These are phyloP conservation scores for Cercospora beticola DNA, from an alignment of 2,329 filamentous ascomycete species.

Conservation along the genomic window DNA sequence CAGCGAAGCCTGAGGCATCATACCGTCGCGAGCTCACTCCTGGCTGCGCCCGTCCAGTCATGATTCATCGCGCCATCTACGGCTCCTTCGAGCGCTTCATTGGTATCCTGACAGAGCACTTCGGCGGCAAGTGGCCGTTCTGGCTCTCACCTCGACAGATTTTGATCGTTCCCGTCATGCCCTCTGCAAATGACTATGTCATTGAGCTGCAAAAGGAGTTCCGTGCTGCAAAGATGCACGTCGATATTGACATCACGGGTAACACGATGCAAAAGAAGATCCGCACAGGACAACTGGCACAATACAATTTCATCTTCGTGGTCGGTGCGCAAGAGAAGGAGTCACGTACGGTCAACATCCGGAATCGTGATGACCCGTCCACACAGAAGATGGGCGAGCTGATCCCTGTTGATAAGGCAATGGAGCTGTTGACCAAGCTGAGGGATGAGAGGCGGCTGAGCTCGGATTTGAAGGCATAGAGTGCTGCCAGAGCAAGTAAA, in stretches of 20 bases:
- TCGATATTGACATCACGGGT: conserved; percentile 68
- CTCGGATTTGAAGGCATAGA: conserved; percentile 13
- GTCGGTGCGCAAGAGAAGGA: conserved; percentile 64
- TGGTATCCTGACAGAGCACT: conserved; percentile 79
- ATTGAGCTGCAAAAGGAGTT: conserved; percentile 70
- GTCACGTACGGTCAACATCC: conserved; percentile 60
- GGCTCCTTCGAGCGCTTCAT: conserved; percentile 69
- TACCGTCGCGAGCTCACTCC: conserved; percentile 57
- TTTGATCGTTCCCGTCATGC: conserved; percentile 74
- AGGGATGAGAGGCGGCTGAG: conserved; percentile 45
- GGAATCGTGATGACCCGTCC: conserved; percentile 62
- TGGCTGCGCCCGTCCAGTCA: conserved; percentile 76
- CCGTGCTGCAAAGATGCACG: conserved; percentile 64
- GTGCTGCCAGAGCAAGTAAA: not conserved
- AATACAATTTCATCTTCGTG: conserved; percentile 83
- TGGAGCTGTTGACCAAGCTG: conserved; percentile 52
- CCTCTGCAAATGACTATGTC: conserved; percentile 69
- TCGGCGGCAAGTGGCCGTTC: conserved; percentile 85
- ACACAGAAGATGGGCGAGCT: conserved; percentile 63
- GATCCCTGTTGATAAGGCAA: conserved; percentile 59
- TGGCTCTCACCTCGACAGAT: conserved; percentile 85
- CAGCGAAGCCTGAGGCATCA: conserved; percentile 34
- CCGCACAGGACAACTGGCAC: conserved; percentile 72
- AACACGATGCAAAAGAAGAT: conserved; percentile 92
- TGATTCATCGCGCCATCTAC: conserved; percentile 80